Conservation (phyloP, 345 rosid genomes). For the Kandelia obovata region DNA sequence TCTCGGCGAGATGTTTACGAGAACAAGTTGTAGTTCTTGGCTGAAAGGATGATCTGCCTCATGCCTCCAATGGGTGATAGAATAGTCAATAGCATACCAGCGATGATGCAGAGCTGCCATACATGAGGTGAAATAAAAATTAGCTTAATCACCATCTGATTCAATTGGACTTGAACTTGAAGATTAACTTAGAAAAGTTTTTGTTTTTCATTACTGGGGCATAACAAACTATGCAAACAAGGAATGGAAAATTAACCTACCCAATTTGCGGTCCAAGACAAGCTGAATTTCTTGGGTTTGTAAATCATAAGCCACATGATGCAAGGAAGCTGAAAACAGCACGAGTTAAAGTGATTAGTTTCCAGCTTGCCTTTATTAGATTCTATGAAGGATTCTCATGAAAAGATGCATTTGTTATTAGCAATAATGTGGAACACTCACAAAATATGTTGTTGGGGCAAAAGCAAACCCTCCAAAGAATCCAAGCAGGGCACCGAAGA, state of each 20-base stretch:
- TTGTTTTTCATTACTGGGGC: too few relatives aligned
- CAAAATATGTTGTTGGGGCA: constrained; percentile 76
- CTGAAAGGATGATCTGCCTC: constrained; percentile 48
- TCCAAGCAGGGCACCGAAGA: constrained; percentile 77
- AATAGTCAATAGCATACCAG: constrained; percentile 49
- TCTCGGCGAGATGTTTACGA: constrained; percentile 27
- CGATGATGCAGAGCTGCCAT: constrained; percentile 55
- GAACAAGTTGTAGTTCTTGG: constrained; percentile 53
- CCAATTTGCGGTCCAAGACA: constrained; percentile 69
- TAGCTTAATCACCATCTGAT: not conserved
- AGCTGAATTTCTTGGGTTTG: constrained; percentile 65
- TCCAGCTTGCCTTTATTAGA: too few relatives aligned
- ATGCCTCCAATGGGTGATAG: constrained; percentile 69
- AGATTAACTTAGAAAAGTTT: too few relatives aligned
- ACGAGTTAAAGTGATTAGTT: not conserved
- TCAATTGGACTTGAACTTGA: too few relatives aligned
- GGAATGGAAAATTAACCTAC: constrained; percentile 30
- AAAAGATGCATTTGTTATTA: not conserved
- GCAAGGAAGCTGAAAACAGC: constrained; percentile 59
- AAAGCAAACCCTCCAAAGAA: constrained; percentile 90
- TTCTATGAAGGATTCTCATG: not conserved
- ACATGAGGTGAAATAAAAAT: not conserved
- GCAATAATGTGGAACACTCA: constrained; percentile 21
- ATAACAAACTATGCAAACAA: not conserved
- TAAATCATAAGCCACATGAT: constrained; percentile 59